A percentile compares a stretch with the other conserved stretches of the same genome.
Conservation (phyloP, 202 grass and related monocot genomes). For the Saccharum hybrid region DNA sequence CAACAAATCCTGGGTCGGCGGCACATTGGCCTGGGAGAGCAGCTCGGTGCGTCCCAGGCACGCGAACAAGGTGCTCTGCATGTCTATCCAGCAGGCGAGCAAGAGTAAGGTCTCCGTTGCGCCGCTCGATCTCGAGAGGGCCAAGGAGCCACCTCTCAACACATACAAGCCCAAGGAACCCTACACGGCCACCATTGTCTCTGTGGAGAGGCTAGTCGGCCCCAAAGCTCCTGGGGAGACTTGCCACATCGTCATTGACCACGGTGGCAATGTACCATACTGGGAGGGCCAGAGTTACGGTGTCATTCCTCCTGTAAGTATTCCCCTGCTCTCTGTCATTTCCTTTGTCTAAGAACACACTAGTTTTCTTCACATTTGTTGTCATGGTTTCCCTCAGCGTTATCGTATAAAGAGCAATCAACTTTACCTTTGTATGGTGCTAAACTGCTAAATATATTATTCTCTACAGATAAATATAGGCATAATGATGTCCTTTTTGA, state of each 20-base stretch:
- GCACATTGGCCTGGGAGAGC: constrained; percentile 45
- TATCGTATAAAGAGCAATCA: neutral
- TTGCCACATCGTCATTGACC: constrained; percentile 94
- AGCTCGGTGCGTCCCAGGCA: constrained; percentile 33
- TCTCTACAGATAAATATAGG: neutral
- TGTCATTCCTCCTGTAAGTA: constrained; percentile 81
- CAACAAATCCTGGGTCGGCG: constrained; percentile 55
- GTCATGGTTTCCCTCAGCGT: neutral
- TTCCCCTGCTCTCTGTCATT: neutral
- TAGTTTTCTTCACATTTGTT: neutral
- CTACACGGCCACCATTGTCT: constrained; percentile 82
- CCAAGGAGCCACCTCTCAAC: constrained; percentile 85
- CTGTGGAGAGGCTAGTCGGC: constrained; percentile 77
- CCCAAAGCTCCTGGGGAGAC: constrained; percentile 90
- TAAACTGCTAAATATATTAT: neutral
- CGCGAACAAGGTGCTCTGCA: constrained; percentile 55
- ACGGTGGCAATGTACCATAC: constrained; percentile 83
- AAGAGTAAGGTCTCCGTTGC: constrained; percentile 63
- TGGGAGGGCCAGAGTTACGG: constrained; percentile 98
- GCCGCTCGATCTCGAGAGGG: constrained; percentile 71
- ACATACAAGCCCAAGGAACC: constrained; percentile 82
- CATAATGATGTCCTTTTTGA: neutral
- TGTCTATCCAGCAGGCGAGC: constrained; percentile 63
- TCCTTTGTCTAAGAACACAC: neutral
- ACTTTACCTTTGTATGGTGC: neutral